Evolutionary conservation across 129 eudicot species (phyloP).

Genomic region (Saposhnikovia divaricata): DNA sequence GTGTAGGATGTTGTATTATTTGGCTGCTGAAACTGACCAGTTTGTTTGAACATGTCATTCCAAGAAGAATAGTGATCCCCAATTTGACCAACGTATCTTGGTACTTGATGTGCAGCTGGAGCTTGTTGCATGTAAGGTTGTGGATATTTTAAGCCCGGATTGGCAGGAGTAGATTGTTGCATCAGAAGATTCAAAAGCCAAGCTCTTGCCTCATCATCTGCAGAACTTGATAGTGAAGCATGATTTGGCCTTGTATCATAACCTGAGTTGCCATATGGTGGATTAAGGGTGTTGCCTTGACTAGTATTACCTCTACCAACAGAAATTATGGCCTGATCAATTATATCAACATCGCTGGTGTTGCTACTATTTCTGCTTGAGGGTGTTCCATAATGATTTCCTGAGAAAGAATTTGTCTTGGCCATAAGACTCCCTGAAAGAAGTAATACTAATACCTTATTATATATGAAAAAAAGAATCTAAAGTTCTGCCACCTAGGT

Average conservation of each 20-base stretch:
- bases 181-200: constrained; percentile 31
- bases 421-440: constrained; percentile 39
- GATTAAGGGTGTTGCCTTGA: neutral
- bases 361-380: constrained; percentile 33
- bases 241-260: constrained; percentile 31
- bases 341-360: constrained; percentile 25
- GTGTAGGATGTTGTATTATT: constrained; percentile 27
- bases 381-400: constrained; percentile 24
- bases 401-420: constrained; percentile 24
- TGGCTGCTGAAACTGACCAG: constrained; percentile 32
- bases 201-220: constrained; percentile 40
- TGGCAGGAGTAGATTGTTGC: constrained; percentile 40
- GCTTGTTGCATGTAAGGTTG: constrained; percentile 34
- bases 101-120: constrained; percentile 19
- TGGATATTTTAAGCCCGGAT: constrained; percentile 31
- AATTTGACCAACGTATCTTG: constrained; percentile 15
- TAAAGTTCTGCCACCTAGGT: neutral
- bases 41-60: constrained; percentile 25
- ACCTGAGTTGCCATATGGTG: constrained; percentile 40
- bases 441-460: neutral
- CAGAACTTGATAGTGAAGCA: constrained; percentile 20
- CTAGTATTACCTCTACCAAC: constrained; percentile 23
- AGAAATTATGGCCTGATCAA: constrained; percentile 44
- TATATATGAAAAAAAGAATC: no score
- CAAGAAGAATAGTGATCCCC: constrained; percentile 20